Evolutionary conservation across 345 rosid genomes (phyloP).

Genomic region (Salix viminalis): DNA sequence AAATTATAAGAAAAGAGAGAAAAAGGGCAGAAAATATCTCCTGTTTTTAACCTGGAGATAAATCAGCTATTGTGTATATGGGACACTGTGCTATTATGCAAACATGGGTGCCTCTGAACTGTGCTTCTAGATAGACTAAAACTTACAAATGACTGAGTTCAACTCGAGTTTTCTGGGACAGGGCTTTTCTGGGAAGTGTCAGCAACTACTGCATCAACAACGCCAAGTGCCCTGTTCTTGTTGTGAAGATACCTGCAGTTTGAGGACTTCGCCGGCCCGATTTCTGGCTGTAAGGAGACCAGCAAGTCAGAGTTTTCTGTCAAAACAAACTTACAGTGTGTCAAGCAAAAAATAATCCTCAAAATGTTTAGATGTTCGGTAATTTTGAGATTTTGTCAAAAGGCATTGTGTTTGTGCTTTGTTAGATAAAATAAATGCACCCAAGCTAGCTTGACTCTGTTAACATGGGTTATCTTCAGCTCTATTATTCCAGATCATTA

Average conservation of each 20-base stretch:
- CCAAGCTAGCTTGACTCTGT: neutral
- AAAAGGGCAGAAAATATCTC: neutral
- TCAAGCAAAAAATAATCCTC: neutral
- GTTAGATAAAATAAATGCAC: neutral
- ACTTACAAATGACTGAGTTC: too few relatives aligned
- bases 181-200: slow-evolving; percentile 31
- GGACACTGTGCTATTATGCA: neutral
- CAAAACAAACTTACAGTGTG: neutral
- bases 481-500: neutral
- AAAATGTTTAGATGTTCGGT: neutral
- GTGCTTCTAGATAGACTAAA: neutral
- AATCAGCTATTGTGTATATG: neutral
- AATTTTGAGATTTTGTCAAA: neutral
- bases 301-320: neutral
- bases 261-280: neutral
- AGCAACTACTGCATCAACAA: slow-evolving; percentile 22
- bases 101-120: neutral
- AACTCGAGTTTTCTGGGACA: neutral
- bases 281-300: neutral
- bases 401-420: neutral
- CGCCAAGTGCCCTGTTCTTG: slow-evolving; percentile 26
- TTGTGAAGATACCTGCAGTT: slow-evolving; percentile 13
- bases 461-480: neutral
- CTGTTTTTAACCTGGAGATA: neutral
- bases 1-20: neutral